Conservation (phyloP, 1,284 basidiomycete genomes). For the Ceratobasidium sp. region DNA sequence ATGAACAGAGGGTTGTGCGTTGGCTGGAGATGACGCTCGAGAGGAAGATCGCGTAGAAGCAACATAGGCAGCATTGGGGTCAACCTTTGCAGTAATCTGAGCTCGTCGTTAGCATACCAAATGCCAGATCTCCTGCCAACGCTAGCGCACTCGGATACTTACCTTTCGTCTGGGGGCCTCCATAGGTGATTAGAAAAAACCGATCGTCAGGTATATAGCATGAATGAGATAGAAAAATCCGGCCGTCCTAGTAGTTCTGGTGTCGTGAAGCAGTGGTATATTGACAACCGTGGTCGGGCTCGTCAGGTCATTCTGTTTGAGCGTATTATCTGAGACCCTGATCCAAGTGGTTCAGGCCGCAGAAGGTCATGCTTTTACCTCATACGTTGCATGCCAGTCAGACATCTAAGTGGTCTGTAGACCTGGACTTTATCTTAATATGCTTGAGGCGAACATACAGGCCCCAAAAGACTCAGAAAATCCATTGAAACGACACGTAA, state of each 20-base stretch:
- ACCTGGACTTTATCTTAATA: no score
- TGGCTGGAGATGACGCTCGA: constrained; percentile 16
- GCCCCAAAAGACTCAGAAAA: no score
- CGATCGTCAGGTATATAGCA: constrained; percentile 6
- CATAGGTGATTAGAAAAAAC: constrained; percentile 1
- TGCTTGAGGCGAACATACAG: no score
- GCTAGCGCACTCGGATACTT: neutral
- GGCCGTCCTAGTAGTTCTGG: neutral
- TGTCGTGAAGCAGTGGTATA: constrained; percentile 27
- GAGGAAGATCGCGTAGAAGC: constrained; percentile 24
- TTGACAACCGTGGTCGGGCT: constrained; percentile 33
- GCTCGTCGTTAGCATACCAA: constrained; percentile 16
- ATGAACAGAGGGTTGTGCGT: neutral
- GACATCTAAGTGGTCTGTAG: no score
- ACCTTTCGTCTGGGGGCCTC: constrained; percentile 37
- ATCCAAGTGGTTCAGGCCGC: neutral
- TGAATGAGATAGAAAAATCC: constrained; percentile 11
- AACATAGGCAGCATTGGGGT: neutral
- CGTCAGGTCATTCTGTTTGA: constrained; percentile 25
- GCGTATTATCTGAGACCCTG: constrained; percentile 28
- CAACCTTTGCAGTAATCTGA: constrained; percentile 40
- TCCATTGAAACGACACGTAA: no score
- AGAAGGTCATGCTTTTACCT: no score
- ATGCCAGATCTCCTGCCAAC: constrained; percentile 4
- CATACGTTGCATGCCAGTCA: no score